Evolutionary conservation across 2,329 filamentous ascomycete species (phyloP), one percentile per base, ranked within the genome.

Genomic region (Claviceps pazoutovae): DNA sequence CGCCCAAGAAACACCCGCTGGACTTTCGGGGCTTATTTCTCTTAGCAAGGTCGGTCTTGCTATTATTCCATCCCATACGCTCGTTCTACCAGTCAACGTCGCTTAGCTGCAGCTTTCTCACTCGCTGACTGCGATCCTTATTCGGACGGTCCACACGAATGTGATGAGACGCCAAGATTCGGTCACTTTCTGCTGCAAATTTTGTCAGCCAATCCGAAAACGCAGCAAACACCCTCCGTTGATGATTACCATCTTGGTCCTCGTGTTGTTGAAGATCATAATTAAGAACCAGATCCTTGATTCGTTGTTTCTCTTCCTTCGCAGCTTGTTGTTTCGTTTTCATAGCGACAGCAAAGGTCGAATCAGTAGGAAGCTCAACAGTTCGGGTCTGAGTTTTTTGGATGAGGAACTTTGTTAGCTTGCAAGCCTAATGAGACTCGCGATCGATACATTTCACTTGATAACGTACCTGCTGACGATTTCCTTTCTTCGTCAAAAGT

Each of bases 251-350:
- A 73, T 93, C 86, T 62, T 75, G 71, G 57, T 89, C 83, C 63
- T 94, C 87, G 59, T 74, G 83, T 62, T 94, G 89, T 49, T 88
- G 83, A 64, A 95, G 80, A 69, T 98, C 93, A 64, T 96, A 95
- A 68, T 96, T 97, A 59, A 98, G 74, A 51, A 98, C 93, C 46
- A 98, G 76, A 62, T 88, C 95, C 73, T 98, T 98, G 79, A 98
- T 98, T 56, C 93, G 86, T 67, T 96, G 89, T 67, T 98, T 91
- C 67, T 98, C 94, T 64, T 95, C 93, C 50, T 86, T 84, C 65
- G 97, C 91, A 2, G 89, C 91, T 68, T 94, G 86, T 65, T 96
- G 90, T 70, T 97, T 90, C 55, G 80, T 89, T 65, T 88, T 93
- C 89, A 98, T 93, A 44, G 93, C 93, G 57, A 97, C 79, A 5